Percentiles rank a stretch among this genome's conserved stretches.
phyloP scores from a whole-genome alignment of 2,329 filamentous ascomycete genomes.

The Hypoxylon sp. region DNA sequence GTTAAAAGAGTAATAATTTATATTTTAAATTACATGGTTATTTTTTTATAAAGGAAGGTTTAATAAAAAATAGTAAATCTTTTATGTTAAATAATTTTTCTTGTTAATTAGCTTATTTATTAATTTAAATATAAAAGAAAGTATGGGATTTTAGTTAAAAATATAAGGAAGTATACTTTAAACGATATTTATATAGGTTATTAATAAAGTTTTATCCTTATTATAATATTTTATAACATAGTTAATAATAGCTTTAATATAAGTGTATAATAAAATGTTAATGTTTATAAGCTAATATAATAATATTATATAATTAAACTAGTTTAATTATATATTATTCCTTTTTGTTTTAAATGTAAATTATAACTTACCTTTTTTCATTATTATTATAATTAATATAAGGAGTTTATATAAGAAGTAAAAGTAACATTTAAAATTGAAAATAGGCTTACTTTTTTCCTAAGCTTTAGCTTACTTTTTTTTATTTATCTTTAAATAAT shows the following conservation, averaged over 20 bases:
- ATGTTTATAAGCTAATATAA: not conserved
- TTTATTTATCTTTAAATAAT: constrained; percentile 3
- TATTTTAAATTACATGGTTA: not conserved
- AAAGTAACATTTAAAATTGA: not conserved
- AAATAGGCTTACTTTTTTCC: not conserved
- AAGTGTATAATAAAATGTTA: not conserved
- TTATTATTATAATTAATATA: not conserved
- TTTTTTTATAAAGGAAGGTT: not conserved
- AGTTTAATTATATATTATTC: not conserved
- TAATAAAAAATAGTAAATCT: constrained; percentile 3
- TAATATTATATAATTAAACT: not conserved
- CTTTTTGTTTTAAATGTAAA: not conserved
- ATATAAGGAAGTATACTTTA: not conserved
- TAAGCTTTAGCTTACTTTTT: not conserved
- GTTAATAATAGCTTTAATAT: not conserved
- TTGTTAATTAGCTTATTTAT: constrained; percentile 5
- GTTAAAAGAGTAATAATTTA: not conserved
- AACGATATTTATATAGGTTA: not conserved
- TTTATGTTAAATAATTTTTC: not conserved
- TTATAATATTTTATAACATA: constrained; percentile 9
- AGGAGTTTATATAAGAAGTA: not conserved
- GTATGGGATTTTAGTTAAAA: not conserved
- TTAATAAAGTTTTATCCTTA: not conserved
- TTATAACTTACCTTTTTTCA: not conserved
- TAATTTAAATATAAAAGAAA: constrained; percentile 1